Conservation (phyloP, 208 protist species). For the Balamuthia mandrillaris region DNA sequence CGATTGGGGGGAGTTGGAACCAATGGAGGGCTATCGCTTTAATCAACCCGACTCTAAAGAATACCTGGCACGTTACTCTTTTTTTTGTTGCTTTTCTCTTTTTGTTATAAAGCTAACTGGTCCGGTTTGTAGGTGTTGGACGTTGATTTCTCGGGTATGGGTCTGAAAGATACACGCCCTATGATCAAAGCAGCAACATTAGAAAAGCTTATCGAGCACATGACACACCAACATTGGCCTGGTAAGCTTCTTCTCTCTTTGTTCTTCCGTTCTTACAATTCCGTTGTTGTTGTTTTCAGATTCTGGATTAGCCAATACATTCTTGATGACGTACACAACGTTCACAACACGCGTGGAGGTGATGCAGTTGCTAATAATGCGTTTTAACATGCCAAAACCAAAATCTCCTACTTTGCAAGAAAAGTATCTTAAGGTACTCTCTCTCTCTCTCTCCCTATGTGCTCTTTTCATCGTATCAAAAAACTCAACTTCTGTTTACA, state of each 20-base stretch:
- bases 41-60: neutral
- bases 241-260: neutral
- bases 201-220: slow-evolving; percentile 30
- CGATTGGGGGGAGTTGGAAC: neutral
- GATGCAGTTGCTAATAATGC: slow-evolving; percentile 11
- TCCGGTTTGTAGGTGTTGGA: no score
- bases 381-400: neutral
- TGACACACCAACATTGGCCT: slow-evolving; percentile 10
- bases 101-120: no score
- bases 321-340: slow-evolving; percentile 15
- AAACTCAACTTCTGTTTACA: neutral
- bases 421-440: neutral
- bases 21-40: neutral
- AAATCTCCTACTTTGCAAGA: no score
- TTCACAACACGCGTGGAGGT: slow-evolving; percentile 6
- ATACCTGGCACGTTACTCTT: neutral
- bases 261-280: neutral
- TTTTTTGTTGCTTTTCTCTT: no score
- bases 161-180: neutral
- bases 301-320: neutral
- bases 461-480: no score
- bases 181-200: slow-evolving; percentile 23
- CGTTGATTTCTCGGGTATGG: neutral
- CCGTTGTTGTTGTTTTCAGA: neutral
- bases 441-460: neutral